phyloP scores from a whole-genome alignment of 2,329 filamentous ascomycete species.

The Blastomyces gilchristii region DNA sequence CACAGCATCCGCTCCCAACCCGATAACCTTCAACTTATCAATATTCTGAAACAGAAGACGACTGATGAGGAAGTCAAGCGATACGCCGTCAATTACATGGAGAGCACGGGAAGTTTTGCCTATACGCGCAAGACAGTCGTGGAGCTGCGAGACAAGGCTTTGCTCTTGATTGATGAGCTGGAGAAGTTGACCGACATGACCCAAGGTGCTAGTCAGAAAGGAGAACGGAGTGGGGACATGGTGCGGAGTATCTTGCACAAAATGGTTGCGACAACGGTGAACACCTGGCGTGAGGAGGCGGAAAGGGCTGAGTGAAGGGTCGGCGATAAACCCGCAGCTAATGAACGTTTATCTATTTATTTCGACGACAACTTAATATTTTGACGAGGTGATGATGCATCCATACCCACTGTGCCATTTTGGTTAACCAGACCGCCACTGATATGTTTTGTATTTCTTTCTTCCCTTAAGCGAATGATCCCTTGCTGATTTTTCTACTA shows the following conservation, averaged over 20 bases:
- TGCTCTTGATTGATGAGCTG: constrained; percentile 52
- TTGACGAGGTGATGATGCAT: neutral
- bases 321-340: neutral
- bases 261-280: constrained; percentile 41
- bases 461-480: neutral
- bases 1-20: constrained; percentile 41
- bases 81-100: constrained; percentile 87
- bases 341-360: neutral
- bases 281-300: constrained; percentile 8
- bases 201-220: neutral
- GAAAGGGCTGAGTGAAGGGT: neutral
- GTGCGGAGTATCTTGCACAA: constrained; percentile 59
- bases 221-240: constrained; percentile 22
- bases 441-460: neutral
- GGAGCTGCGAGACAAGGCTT: constrained; percentile 55
- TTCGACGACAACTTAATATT: neutral
- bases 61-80: constrained; percentile 71
- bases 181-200: constrained; percentile 35
- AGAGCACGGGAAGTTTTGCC: constrained; percentile 76
- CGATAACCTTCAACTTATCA: constrained; percentile 59
- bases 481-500: neutral
- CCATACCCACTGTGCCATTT: neutral
- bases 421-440: neutral
- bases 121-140: constrained; percentile 63
- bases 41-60: constrained; percentile 81